Base-by-base conservation (phyloP, 2,329 filamentous ascomycete species). In the Epichloe sylvatica region DNA sequence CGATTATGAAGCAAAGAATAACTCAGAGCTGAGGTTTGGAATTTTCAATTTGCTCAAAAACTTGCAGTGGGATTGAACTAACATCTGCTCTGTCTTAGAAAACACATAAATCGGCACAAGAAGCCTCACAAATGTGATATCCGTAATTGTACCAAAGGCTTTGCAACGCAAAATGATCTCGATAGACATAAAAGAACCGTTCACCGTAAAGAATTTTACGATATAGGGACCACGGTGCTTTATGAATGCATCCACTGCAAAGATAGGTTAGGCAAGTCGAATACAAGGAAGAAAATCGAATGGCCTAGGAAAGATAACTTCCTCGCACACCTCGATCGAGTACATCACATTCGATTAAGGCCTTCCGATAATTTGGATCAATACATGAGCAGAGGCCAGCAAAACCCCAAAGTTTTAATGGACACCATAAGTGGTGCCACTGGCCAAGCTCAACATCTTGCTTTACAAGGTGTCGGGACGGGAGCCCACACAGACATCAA, bases 281-380 rank as follows among this genome's bases (percentile, higher is more conserved):
- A 58, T 39, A 48, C 47, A 13, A 52, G 69, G 1, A 94, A 94
- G 62, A 68, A 50, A 23, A 47, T 23, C 5, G 45, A 74, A 36
- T 95, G 86, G 86, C 83, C 84, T 1, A 78, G 90, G 21, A 71
- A 82, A 46, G 90, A 96, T 64, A 96, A 96, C 60, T 95, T 95
- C 63, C 82, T 82, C 53, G 80, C 83, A 36, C 90, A 96, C 61
- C 73, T 94, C 43, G 71, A 69, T 46, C 77, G 83, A 11, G 79
- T 86, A 58, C 89, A 95, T 62, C 53, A 55, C 0, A 62, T 64
- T 3, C 30, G 60, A 1, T 61, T 72, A 9, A 50, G 52, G 3
- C 52, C 61, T 3, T 70, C 71, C 2, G 64, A 67, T 17, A 66
- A 71, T 34, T 53, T 76, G 4, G 60, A 62, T 19, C 39, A 56